Evolutionary conservation across 768 basidiomycete species (phyloP).

Genomic region (Leccinum aurantiacum): DNA sequence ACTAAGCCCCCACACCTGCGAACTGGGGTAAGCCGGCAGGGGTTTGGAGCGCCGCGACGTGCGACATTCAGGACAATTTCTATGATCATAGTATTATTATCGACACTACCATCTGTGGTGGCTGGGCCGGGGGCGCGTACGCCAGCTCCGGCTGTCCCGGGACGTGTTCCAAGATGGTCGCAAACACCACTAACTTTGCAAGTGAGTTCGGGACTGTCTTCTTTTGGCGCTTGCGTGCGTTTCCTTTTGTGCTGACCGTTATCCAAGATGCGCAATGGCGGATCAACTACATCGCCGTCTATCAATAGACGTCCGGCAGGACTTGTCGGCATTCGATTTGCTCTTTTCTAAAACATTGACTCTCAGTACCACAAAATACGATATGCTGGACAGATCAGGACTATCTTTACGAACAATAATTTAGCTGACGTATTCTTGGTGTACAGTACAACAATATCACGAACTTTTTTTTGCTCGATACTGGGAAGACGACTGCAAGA

Average conservation of each 20-base stretch:
- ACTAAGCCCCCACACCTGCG: no score
- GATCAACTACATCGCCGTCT: conserved; percentile 55
- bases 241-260: background rate
- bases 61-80: conserved; percentile 51
- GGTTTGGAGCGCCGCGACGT: conserved; percentile 46
- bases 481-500: background rate
- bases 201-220: conserved; percentile 29
- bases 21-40: conserved; percentile 55
- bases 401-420: background rate
- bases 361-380: background rate
- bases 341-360: background rate
- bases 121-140: conserved; percentile 29
- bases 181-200: conserved; percentile 54
- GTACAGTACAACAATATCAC: background rate
- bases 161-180: conserved; percentile 47
- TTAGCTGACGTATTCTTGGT: background rate
- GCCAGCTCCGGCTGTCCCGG: conserved; percentile 36
- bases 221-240: conserved; percentile 6
- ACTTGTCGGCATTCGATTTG: background rate
- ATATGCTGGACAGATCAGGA: background rate
- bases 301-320: conserved; percentile 31
- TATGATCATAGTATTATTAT: conserved; percentile 47
- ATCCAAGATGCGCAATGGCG: conserved; percentile 52
- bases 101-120: conserved; percentile 35
- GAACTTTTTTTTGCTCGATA: background rate